A percentile compares a stretch with the other conserved stretches of the same genome.
phyloP scores from a whole-genome alignment of 495 filamentous ascomycete species.

The Aspergillus leporis region DNA sequence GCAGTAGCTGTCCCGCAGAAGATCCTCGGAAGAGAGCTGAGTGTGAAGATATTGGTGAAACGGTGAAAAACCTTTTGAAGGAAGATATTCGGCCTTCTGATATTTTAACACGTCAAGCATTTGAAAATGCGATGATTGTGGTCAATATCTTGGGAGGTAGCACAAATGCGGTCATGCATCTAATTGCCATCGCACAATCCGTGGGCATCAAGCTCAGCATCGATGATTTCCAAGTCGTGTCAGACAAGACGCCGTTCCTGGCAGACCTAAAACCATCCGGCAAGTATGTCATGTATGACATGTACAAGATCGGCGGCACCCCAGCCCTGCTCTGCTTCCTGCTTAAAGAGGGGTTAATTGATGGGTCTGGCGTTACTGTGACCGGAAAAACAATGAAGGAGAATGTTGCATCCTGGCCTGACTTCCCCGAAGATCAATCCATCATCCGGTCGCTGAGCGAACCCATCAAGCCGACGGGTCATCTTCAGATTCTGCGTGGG shows the following conservation, averaged over 20 bases:
- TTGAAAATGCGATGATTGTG: slow-evolving; percentile 96
- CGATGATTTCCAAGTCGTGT: slow-evolving; percentile 95
- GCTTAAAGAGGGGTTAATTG: slow-evolving; percentile 86
- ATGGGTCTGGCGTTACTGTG: slow-evolving; percentile 86
- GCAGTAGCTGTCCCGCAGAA: slow-evolving; percentile 87
- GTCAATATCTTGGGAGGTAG: slow-evolving; percentile 94
- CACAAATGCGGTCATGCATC: slow-evolving; percentile 94
- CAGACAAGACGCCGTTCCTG: slow-evolving; percentile 89
- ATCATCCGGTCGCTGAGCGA: slow-evolving; percentile 90
- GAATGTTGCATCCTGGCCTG: slow-evolving; percentile 78
- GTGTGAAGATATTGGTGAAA: slow-evolving; percentile 81
- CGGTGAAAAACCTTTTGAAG: slow-evolving; percentile 83
- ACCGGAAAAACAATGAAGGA: slow-evolving; percentile 91
- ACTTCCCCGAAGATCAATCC: slow-evolving; percentile 80
- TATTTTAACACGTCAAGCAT: slow-evolving; percentile 86
- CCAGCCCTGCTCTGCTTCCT: slow-evolving; percentile 90
- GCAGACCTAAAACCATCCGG: slow-evolving; percentile 97
- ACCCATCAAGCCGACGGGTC: slow-evolving; percentile 91
- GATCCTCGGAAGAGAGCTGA: slow-evolving; percentile 82
- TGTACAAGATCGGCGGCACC: slow-evolving; percentile 88
- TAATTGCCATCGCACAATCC: slow-evolving; percentile 93
- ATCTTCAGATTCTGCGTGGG: slow-evolving; percentile 95
- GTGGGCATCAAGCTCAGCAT: slow-evolving; percentile 93
- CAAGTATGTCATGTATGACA: slow-evolving; percentile 94
- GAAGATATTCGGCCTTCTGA: slow-evolving; percentile 88